Evolutionary conservation across 2,329 filamentous ascomycete species (phyloP).

Genomic region (Cryphonectria nitschkei): DNA sequence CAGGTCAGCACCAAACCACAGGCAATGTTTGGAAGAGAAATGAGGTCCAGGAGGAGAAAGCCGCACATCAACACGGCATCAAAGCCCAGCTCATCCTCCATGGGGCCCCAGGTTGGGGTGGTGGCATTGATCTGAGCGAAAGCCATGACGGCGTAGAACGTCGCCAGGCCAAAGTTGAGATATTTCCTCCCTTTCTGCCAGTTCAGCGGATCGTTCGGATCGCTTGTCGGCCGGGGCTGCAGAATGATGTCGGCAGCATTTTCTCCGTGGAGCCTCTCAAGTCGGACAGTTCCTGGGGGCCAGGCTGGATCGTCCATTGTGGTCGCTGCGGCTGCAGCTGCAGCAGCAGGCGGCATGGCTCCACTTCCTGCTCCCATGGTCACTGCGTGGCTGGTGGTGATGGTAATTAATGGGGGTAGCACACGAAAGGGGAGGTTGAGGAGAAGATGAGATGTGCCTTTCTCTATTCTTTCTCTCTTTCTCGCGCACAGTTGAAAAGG

Average conservation of each 20-base stretch:
- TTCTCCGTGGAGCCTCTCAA: conserved; percentile 20
- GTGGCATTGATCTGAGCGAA: conserved; percentile 28
- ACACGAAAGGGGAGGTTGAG: not conserved
- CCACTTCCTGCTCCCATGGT: conserved; percentile 7
- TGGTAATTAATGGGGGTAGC: not conserved
- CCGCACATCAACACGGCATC: conserved; percentile 30
- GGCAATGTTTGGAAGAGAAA: not conserved
- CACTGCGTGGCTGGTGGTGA: conserved; percentile 5
- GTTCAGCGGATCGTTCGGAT: conserved; percentile 28
- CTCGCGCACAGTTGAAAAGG: not conserved
- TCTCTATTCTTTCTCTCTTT: not conserved
- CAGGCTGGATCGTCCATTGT: conserved; percentile 23
- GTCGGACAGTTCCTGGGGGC: conserved; percentile 28
- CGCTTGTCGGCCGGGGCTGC: conserved; percentile 25
- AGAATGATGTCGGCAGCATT: conserved; percentile 25
- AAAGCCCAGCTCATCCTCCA: conserved; percentile 45
- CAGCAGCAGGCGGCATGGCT: not conserved
- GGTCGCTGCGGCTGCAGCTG: not conserved
- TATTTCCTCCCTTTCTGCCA: conserved; percentile 30
- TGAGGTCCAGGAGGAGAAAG: not conserved
- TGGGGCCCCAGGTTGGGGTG: conserved; percentile 42
- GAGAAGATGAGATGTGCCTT: not conserved
- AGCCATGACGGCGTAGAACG: conserved; percentile 29
- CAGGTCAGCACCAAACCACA: not conserved
- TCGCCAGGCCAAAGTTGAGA: conserved; percentile 28